phyloP scores from a whole-genome alignment of 495 filamentous ascomycete species.

The Polyplosphaeria fusca region DNA sequence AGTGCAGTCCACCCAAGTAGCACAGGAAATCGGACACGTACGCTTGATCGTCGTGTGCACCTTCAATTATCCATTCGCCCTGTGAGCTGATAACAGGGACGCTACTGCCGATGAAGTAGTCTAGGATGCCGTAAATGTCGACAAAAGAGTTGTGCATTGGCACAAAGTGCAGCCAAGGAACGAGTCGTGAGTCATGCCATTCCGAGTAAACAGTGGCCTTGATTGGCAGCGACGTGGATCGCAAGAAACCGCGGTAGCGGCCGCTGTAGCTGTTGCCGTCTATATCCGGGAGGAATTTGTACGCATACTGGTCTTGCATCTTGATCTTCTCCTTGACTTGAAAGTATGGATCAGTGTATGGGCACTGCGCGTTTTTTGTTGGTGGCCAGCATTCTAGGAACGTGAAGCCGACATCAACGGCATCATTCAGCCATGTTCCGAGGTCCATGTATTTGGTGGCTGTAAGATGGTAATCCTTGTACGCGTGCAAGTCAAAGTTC shows the following conservation, averaged over 20 bases:
- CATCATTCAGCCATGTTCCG: slow-evolving; percentile 37
- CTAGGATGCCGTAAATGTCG: slow-evolving; percentile 73
- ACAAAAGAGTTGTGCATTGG: slow-evolving; percentile 79
- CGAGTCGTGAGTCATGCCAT: slow-evolving; percentile 42
- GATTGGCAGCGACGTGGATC: slow-evolving; percentile 38
- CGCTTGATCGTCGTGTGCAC: slow-evolving; percentile 23
- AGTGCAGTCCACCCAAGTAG: too few relatives aligned
- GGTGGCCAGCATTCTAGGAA: slow-evolving; percentile 40
- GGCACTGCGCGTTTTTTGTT: neutral
- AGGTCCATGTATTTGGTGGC: slow-evolving; percentile 26
- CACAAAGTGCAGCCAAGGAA: slow-evolving; percentile 52
- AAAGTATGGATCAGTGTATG: slow-evolving; percentile 39
- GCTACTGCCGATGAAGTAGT: slow-evolving; percentile 66
- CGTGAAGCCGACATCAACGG: slow-evolving; percentile 37
- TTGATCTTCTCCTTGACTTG: slow-evolving; percentile 16
- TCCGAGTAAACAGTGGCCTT: slow-evolving; percentile 45
- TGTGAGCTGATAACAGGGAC: neutral
- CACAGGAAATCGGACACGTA: too few relatives aligned
- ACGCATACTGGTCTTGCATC: slow-evolving; percentile 39
- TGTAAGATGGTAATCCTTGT: slow-evolving; percentile 35
- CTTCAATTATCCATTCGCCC: slow-evolving; percentile 4
- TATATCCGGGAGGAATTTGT: slow-evolving; percentile 44
- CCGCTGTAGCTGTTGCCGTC: slow-evolving; percentile 44
- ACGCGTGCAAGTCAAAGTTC: slow-evolving; percentile 36
- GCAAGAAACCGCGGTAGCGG: slow-evolving; percentile 40